Base-by-base conservation (phyloP, 2,329 filamentous ascomycete species). In the Fusarium buharicum region DNA sequence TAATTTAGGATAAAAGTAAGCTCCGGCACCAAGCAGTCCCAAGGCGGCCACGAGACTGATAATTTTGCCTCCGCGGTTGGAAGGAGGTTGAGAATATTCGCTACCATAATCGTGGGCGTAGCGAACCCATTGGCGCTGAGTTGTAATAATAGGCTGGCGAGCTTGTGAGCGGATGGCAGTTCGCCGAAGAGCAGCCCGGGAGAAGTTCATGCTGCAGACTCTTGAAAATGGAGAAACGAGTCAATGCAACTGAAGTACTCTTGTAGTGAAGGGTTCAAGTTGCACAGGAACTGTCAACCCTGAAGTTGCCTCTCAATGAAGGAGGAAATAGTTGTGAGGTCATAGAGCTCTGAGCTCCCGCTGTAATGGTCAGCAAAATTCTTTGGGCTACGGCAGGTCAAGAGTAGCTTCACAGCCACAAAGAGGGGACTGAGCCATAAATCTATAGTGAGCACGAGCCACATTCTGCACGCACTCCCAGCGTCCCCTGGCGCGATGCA, bases 1-100 rank as follows among this genome's bases (percentile, higher is more conserved):
- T 57, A 80, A 59, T 16, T 60, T 63, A 18, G 76, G 76, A 60
- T 78, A 79, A 54, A 72, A 76, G 55, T 80, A 76, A 13, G 73
- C 72, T 43, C 75, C 75, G 12, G 75, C 75, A 13, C 76, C 75
- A 11, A 76, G 77, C 8, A 72, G 69, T n/a, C 73, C 78, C 40
- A 81, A 76, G 16, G 78, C 68, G 17, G 73, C 68, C 1, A 69
- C 65, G 14, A 75, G 64, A 40, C 70, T 63, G 53, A 78, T 38
- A 6, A 74, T 47, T 52, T 71, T 74, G 13, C 71, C 71, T 10
- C 70, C 71, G 10, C 70, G 57, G 6, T 66, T 54, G 33, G 60
- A 64, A 40, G 62, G 64, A 31, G 48, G 48, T 20, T 55, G 59
- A 17, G 62, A 61, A 13, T 62, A 40, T 37, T 60, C 63, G 57